Conservation (phyloP, 495 filamentous ascomycete species). For the Immersiella caudata region DNA sequence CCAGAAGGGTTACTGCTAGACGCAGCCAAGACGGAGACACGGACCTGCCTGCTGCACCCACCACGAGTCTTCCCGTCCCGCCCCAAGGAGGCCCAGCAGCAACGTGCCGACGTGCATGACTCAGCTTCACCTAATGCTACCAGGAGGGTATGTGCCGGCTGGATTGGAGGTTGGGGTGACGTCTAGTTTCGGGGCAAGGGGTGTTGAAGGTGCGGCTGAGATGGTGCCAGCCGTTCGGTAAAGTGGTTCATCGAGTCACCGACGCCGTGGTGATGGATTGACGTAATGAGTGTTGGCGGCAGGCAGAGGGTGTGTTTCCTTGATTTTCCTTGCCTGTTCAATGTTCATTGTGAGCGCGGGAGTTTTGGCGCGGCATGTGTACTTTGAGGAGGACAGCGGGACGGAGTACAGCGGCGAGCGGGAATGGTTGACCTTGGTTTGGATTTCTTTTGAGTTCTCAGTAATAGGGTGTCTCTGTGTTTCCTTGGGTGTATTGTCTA, state of each 20-base stretch:
- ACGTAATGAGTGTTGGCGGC: too few relatives aligned
- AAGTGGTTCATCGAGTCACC: too few relatives aligned
- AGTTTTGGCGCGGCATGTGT: too few relatives aligned
- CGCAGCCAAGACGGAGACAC: not conserved
- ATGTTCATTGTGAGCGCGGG: too few relatives aligned
- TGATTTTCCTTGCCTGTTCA: too few relatives aligned
- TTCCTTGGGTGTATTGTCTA: not conserved
- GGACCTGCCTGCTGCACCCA: not conserved
- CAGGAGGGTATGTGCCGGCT: too few relatives aligned
- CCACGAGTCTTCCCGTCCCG: not conserved
- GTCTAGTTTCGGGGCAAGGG: too few relatives aligned
- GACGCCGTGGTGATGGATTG: too few relatives aligned
- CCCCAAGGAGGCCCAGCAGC: not conserved
- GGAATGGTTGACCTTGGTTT: not conserved
- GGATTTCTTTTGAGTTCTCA: not conserved
- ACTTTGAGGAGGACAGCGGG: not conserved
- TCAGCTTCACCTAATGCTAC: not conserved
- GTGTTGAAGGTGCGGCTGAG: too few relatives aligned
- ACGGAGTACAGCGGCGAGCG: not conserved
- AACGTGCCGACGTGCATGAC: not conserved
- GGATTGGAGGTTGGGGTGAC: too few relatives aligned
- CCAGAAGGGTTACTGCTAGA: slow-evolving; percentile 11
- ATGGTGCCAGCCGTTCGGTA: too few relatives aligned
- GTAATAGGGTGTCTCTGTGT: not conserved
- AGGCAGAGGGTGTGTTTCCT: too few relatives aligned